These are phyloP conservation scores for Fraxinus platypoda DNA, from an alignment of 305 asterid species.

Conservation along the genomic window DNA sequence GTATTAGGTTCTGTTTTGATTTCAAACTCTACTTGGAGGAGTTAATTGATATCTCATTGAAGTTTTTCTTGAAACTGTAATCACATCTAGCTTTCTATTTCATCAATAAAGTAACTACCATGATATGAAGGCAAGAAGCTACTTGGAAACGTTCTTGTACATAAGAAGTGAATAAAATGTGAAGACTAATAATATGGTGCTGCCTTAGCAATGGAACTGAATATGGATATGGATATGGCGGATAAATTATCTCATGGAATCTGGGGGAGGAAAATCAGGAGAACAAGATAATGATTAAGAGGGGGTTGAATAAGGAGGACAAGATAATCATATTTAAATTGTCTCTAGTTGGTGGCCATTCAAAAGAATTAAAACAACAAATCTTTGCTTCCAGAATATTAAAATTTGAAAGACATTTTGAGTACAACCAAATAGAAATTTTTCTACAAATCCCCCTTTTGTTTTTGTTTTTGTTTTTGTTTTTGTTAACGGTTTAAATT, in stretches of 20 bases:
- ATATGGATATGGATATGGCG: not conserved
- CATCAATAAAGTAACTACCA: not conserved
- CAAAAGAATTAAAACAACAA: not conserved
- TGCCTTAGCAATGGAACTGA: not conserved
- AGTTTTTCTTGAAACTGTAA: not conserved
- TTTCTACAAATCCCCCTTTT: not conserved
- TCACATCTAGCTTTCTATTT: not conserved
- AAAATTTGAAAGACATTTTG: not conserved
- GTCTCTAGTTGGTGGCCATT: not conserved
- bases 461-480: not conserved
- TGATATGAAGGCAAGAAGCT: not conserved
- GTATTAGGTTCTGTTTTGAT: not conserved
- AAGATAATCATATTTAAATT: not conserved
- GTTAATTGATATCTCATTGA: not conserved
- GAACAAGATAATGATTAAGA: not conserved
- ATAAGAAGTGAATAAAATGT: not conserved
- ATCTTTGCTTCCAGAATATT: not conserved
- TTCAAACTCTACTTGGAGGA: not conserved
- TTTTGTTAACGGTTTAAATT: not conserved
- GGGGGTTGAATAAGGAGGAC: not conserved
- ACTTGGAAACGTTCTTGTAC: not conserved
- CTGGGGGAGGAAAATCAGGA: not conserved
- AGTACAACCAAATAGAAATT: not conserved
- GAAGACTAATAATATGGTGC: not conserved
- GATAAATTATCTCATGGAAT: not conserved